phyloP scores from a whole-genome alignment of 2,329 filamentous ascomycete genomes.

The Botrytis porri region DNA sequence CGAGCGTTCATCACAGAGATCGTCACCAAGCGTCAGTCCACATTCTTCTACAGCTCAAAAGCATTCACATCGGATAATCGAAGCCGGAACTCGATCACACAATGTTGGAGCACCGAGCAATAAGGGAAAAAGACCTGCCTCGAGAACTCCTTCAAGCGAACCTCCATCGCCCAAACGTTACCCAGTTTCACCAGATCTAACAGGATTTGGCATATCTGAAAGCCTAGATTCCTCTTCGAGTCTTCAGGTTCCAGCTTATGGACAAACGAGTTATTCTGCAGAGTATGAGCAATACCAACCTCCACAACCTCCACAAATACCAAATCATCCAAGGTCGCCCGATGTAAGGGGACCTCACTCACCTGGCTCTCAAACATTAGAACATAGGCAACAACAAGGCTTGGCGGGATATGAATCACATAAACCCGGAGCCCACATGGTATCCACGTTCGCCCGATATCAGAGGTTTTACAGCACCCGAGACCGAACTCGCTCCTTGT shows the following conservation, averaged over 20 bases:
- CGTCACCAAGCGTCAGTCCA: too few relatives aligned
- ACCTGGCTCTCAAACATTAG: too few relatives aligned
- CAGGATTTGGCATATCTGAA: neutral
- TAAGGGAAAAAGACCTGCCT: neutral
- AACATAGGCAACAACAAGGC: too few relatives aligned
- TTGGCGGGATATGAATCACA: too few relatives aligned
- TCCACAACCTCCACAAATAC: too few relatives aligned
- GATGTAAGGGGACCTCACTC: too few relatives aligned
- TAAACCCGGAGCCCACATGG: too few relatives aligned
- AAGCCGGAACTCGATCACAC: neutral
- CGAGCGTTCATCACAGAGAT: neutral
- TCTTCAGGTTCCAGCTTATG: neutral
- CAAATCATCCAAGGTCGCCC: too few relatives aligned
- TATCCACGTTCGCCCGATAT: neutral
- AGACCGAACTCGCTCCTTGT: neutral
- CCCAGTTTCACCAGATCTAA: too few relatives aligned
- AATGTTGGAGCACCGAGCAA: neutral
- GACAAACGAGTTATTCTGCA: neutral
- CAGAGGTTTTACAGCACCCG: neutral
- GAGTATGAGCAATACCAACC: too few relatives aligned
- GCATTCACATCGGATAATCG: neutral
- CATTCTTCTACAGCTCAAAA: neutral
- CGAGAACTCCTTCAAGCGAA: neutral
- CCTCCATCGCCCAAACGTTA: fast-evolving
- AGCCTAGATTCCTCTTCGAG: neutral